Conservation (phyloP, 805 yeast species). For the Starmerella ratchasimensis region DNA sequence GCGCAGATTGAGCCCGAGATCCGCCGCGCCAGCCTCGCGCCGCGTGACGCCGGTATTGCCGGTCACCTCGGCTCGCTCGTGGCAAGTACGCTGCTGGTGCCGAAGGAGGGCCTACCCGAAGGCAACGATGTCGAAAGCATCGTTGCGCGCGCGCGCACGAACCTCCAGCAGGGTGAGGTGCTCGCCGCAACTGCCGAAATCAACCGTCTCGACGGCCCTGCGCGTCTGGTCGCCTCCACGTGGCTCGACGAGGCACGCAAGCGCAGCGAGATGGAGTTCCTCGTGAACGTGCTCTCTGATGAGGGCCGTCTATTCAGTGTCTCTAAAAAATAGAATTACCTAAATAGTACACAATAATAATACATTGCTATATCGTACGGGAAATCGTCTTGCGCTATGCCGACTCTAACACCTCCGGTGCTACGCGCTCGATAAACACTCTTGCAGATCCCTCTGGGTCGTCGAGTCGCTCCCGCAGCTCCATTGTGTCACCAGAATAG, state of each 20-base stretch:
- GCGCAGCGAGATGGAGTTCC: constrained; percentile 75
- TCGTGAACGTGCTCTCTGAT: constrained; percentile 37
- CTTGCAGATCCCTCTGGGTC: no score
- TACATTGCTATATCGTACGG: no score
- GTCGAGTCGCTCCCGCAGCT: not conserved
- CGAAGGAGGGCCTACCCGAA: constrained; percentile 63
- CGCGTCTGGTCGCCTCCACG: constrained; percentile 75
- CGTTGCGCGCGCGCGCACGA: constrained; percentile 69
- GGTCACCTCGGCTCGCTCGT: constrained; percentile 76
- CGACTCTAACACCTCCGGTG: no score
- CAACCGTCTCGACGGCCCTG: constrained; percentile 81
- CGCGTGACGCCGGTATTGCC: constrained; percentile 89
- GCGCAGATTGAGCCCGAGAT: constrained; percentile 68
- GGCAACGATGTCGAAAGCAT: constrained; percentile 83
- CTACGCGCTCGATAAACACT: no score
- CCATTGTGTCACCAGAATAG: constrained; percentile 12
- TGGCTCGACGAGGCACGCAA: constrained; percentile 86
- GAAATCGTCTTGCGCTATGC: no score
- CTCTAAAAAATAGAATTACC: constrained; percentile 9
- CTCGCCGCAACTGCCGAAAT: constrained; percentile 88
- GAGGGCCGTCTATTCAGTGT: constrained; percentile 25
- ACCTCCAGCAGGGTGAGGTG: constrained; percentile 60
- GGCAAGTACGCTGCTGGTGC: constrained; percentile 60
- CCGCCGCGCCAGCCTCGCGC: constrained; percentile 75
- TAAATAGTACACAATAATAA: not conserved